Evolutionary conservation across 805 yeast genomes (phyloP).

Genomic region (Lipomyces japonicus): DNA sequence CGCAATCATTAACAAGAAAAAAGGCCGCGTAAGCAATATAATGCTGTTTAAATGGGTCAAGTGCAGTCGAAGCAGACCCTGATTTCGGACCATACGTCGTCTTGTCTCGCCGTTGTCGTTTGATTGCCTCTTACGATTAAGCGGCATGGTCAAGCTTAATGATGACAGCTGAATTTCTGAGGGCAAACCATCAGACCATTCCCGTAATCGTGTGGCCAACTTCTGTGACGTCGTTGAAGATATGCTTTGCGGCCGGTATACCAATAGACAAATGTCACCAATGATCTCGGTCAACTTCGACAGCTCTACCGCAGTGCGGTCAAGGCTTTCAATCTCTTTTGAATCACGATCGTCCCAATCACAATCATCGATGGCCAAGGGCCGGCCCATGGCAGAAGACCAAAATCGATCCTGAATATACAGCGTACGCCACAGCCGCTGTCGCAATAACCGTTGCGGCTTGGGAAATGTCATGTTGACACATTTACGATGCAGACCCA

Average conservation of each 20-base stretch:
- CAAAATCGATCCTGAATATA: constrained; percentile 29
- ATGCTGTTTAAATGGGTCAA: constrained; percentile 30
- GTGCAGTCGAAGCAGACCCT: constrained; percentile 27
- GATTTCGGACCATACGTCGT: constrained; percentile 31
- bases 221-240: constrained; percentile 28
- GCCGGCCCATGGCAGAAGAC: constrained; percentile 29
- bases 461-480: constrained; percentile 32
- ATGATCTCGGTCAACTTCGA: constrained; percentile 28
- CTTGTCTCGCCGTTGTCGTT: constrained; percentile 9
- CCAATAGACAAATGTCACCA: constrained; percentile 30
- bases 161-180: constrained; percentile 28
- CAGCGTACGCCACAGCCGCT: constrained; percentile 30
- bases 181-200: constrained; percentile 30
- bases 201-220: constrained; percentile 27
- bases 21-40: constrained; percentile 30
- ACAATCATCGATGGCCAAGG: constrained; percentile 28
- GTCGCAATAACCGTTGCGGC: constrained; percentile 26
- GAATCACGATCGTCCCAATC: constrained; percentile 32
- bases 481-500: constrained; percentile 40
- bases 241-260: constrained; percentile 30
- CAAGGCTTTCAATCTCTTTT: constrained; percentile 20
- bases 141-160: constrained; percentile 12
- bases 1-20: constrained; percentile 28
- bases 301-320: constrained; percentile 26
- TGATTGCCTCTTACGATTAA: not conserved